phyloP scores from a whole-genome alignment of 352 stramenopile genomes.

The Pythium grandisporangium region DNA sequence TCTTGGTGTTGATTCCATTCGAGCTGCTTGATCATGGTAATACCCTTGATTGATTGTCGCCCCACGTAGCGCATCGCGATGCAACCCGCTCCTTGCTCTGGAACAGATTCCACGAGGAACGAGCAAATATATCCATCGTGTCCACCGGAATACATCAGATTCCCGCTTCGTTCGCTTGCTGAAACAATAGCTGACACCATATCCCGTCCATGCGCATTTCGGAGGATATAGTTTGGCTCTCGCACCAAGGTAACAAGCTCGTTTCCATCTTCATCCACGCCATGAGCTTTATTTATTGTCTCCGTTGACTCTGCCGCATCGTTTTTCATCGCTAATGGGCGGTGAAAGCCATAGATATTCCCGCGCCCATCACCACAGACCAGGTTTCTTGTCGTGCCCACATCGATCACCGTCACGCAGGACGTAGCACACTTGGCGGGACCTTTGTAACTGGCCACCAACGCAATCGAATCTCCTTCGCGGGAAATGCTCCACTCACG shows the following conservation, averaged over 20 bases:
- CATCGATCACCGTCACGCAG: slow-evolving; percentile 38
- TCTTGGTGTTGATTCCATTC: slow-evolving; percentile 26
- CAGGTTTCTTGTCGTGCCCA: slow-evolving; percentile 30
- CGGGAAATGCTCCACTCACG: slow-evolving; percentile 35
- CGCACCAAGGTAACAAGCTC: no score
- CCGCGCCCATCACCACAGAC: slow-evolving; percentile 67
- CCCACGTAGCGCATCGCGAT: slow-evolving; percentile 25
- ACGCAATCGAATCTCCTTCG: slow-evolving; percentile 7
- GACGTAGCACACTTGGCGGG: slow-evolving; percentile 51
- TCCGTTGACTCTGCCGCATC: background rate
- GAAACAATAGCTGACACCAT: slow-evolving; percentile 54
- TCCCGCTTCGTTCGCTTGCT: slow-evolving; percentile 8
- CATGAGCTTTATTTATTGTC: no score
- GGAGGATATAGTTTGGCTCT: slow-evolving; percentile 25
- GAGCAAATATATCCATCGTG: slow-evolving; percentile 80
- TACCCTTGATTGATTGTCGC: slow-evolving; percentile 66
- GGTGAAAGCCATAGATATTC: slow-evolving; percentile 56
- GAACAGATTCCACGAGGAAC: slow-evolving; percentile 18
- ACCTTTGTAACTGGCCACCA: slow-evolving; percentile 40
- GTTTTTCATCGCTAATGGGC: slow-evolving; percentile 10
- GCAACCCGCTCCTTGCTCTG: slow-evolving; percentile 11
- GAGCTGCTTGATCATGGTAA: slow-evolving; percentile 68
- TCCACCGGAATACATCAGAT: slow-evolving; percentile 54
- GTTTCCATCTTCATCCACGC: background rate
- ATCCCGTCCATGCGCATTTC: slow-evolving; percentile 51